Evolutionary conservation across 2,329 filamentous ascomycete species (phyloP), one percentile per base, ranked within the genome.

Genomic region (Akanthomyces dipterigenus): DNA sequence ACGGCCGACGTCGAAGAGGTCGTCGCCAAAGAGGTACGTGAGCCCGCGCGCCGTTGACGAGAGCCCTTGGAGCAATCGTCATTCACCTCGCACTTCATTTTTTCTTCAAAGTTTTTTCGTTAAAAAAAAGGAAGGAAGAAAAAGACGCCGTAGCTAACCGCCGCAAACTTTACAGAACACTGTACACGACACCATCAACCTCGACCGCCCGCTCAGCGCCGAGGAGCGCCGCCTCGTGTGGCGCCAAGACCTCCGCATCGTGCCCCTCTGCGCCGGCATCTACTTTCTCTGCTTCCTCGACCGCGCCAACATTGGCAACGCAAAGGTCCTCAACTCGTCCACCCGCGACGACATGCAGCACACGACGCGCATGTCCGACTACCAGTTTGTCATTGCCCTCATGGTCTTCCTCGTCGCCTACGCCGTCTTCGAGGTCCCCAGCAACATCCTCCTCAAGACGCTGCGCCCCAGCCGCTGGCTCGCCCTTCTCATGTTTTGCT

Each of bases 271-370:
- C n/a, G 82, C 84, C 7, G 75, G 72, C 57, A 87, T 89, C 55
- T 89, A 88, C 70, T 78, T 89, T 50, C 78, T 89, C 24, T 87
- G 84, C 72, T 89, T 87, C 69, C 79, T 89, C 26, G 87, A 89
- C 71, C 78, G 84, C 48, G 82, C 84, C 60, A 90, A 89, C 71
- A 89, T 90, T 62, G 86, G 85, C 68, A 88, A 88, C 69, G 85
- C 86, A 46, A 86, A 84, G 71, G 83, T 88, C 28, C 77, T 89
- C 64, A 89, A 90, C 69, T 75, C 80, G 22, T 77, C 82, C 12
- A 81, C 81, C 0, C 71, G 78, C 49, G 76, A 89, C 70, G 85
- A 88, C 72, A 80, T 90, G 65, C 79, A 88, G 40, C 76, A 78
- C 20, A 80, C 84, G 67, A 86, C 86, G 1, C 66, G 78, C 64